phyloP scores from a whole-genome alignment of 495 filamentous ascomycete genomes.

The Daldinia childiae region DNA sequence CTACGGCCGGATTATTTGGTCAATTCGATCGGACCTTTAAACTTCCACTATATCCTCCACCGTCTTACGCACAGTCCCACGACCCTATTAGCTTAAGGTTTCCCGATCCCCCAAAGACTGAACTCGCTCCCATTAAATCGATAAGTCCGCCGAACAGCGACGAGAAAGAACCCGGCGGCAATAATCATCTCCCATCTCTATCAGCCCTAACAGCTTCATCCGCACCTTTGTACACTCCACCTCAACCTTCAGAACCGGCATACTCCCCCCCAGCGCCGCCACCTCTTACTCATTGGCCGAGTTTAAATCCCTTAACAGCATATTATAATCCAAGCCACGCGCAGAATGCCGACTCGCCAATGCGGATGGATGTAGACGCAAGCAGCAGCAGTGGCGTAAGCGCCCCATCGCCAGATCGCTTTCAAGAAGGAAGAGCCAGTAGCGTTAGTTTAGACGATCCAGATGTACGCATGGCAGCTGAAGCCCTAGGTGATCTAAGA shows the following conservation, averaged over 20 bases:
- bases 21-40: slow-evolving; percentile 42
- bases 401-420: slow-evolving; percentile 54
- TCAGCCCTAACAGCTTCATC: slow-evolving; percentile 52
- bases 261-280: slow-evolving; percentile 44
- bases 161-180: slow-evolving; percentile 21
- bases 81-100: slow-evolving; percentile 52
- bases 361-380: slow-evolving; percentile 47
- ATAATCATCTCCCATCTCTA: slow-evolving; percentile 53
- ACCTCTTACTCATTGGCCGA: slow-evolving; percentile 58
- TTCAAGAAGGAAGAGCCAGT: slow-evolving; percentile 51
- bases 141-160: slow-evolving; percentile 26
- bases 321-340: slow-evolving; percentile 60
- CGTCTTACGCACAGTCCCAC: slow-evolving; percentile 55
- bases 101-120: slow-evolving; percentile 47
- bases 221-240: slow-evolving; percentile 33
- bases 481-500: slow-evolving; percentile 84
- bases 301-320: slow-evolving; percentile 62
- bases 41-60: slow-evolving; percentile 46
- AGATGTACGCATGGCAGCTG: slow-evolving; percentile 80
- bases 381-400: slow-evolving; percentile 52
- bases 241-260: slow-evolving; percentile 41
- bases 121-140: slow-evolving; percentile 56
- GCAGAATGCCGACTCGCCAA: slow-evolving; percentile 48
- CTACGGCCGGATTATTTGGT: slow-evolving; percentile 23
- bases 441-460: slow-evolving; percentile 84